Base-by-base conservation (phyloP, 805 yeast species). In the Saccharomycopsis oosterbeekiorum region DNA sequence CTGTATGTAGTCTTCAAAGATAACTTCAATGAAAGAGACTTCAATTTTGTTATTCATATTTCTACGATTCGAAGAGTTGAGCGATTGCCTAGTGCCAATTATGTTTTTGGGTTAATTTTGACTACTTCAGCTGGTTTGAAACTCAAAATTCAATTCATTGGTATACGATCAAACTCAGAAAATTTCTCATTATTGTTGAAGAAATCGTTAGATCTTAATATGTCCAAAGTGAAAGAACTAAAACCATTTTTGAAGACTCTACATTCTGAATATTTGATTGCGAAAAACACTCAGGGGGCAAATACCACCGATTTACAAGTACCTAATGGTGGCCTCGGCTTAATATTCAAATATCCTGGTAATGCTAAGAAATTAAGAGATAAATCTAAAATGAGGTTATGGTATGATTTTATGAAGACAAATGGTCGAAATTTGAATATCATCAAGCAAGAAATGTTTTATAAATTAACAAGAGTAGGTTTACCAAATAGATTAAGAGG, bases 401-500 rank as follows among this genome's bases (percentile, higher is more conserved):
- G 99, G 99, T 90, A 89, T 69, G 97, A 93, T 68, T 87, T 88
- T 68, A 88, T 92, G 71, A 79, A 86, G 61, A 81, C 82, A 19
- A 86, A 91, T 68, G 99, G 99, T 36, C 78, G 96, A 56, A 91
- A 92, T 68, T 74, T 94, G 58, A 84, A 96, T 0, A 67, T 93
- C 19, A 79, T 89, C 1, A 81, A 84, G 56, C 89, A 87, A 60
- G 89, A 84, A 43, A 82, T 84, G 69, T 96, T 90, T 69, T 88
- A 85, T 71, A 88, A 88, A 68, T 79, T 94, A 58, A 80, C 94
- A 9, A 79, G 97, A 58, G 94, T 92, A 15, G 98, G 99, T 0
- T 78, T 94, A 26, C 98, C 98, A n/a, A 93, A 93, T 70, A 80
- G 96, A 62, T 76, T 94, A 59, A 80, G 99, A 66, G 99, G 99